Evolutionary conservation across 495 filamentous ascomycete species (phyloP).

Genomic region (Daldinia vernicosa): DNA sequence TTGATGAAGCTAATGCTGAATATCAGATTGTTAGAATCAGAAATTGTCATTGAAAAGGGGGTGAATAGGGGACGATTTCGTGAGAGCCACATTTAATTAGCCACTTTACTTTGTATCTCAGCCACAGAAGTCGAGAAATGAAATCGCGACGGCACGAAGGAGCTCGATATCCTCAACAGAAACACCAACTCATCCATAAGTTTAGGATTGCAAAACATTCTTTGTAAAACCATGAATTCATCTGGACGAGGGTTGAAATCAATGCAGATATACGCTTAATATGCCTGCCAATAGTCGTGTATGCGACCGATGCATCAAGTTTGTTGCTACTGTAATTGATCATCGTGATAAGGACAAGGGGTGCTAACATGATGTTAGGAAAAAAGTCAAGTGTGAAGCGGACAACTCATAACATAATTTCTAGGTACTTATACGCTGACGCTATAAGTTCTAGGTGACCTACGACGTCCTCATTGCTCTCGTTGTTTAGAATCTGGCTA

Average conservation of each 20-base stretch:
- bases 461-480: constrained; percentile 35
- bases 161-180: background rate
- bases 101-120: background rate
- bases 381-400: constrained; percentile 42
- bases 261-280: background rate
- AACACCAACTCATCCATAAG: background rate
- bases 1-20: background rate
- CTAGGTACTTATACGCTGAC: background rate
- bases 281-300: constrained; percentile 32
- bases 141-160: background rate
- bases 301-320: constrained; percentile 42
- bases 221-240: background rate
- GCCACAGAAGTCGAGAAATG: background rate
- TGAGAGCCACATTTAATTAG: background rate
- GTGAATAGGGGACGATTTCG: background rate
- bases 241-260: background rate
- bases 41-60: background rate
- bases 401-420: background rate
- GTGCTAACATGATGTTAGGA: constrained; percentile 20
- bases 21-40: background rate
- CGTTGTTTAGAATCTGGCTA: constrained; percentile 35
- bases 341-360: background rate
- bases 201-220: background rate
- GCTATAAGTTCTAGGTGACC: constrained; percentile 21
- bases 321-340: background rate